A percentile compares a stretch with the other conserved stretches of the same genome.
These are phyloP conservation scores for Rhododendron ferrugineum DNA, from an alignment of 148 eudicot species.

Conservation along the genomic window DNA sequence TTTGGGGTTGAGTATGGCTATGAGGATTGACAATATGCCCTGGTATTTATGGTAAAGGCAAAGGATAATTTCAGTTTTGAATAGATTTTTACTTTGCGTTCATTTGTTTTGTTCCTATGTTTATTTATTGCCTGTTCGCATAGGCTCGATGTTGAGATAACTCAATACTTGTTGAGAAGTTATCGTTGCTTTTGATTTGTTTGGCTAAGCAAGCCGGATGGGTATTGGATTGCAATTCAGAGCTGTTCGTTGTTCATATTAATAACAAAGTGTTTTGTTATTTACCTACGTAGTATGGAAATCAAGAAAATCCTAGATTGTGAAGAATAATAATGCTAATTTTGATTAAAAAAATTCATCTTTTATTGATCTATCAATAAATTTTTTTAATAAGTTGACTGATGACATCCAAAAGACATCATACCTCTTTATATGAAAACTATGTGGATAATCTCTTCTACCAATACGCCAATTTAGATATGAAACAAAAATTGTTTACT, in stretches of 20 bases:
- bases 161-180: not conserved
- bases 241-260: not conserved
- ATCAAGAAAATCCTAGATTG: not conserved
- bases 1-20: not conserved
- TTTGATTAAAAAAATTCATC: not conserved
- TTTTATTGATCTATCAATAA: not conserved
- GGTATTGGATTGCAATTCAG: not conserved
- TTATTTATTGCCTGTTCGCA: not conserved
- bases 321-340: not conserved
- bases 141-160: not conserved
- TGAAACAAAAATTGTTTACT: not conserved
- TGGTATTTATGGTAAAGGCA: not conserved
- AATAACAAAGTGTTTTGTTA: not conserved
- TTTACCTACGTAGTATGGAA: not conserved
- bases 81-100: not conserved
- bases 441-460: not conserved
- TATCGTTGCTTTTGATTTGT: not conserved
- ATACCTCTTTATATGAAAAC: not conserved
- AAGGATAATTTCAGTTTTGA: not conserved
- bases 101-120: not conserved
- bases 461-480: not conserved
- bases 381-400: not conserved
- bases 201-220: not conserved
- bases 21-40: not conserved
- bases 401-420: not conserved